Evolutionary conservation across 768 basidiomycete species (phyloP).

Genomic region (Pisolithus sp.): DNA sequence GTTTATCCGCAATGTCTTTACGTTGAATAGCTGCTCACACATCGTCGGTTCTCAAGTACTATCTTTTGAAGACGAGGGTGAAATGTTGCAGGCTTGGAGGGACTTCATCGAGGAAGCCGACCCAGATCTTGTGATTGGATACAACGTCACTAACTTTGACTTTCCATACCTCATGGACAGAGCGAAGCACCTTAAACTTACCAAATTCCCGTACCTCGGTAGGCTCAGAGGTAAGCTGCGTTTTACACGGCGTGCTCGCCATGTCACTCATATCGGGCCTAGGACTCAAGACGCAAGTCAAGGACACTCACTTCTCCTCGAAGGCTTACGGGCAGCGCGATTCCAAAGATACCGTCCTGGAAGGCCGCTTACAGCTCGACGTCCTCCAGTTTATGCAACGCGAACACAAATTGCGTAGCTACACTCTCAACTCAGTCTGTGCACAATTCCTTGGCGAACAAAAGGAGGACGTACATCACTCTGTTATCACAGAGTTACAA

Average conservation of each 20-base stretch:
- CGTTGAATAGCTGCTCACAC: conserved; percentile 87
- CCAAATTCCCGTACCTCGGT: conserved; percentile 68
- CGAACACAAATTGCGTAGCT: conserved; percentile 94
- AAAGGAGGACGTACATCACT: conserved; percentile 98
- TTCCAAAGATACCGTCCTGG: conserved; percentile 86
- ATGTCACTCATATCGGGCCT: not conserved
- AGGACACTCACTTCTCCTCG: conserved; percentile 95
- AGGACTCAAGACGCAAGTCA: conserved; percentile 76
- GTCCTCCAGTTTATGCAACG: conserved; percentile 97
- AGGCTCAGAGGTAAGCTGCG: conserved; percentile 56
- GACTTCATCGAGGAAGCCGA: conserved; percentile 87
- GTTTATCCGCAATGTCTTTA: conserved; percentile 95
- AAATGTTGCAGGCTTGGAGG: conserved; percentile 79
- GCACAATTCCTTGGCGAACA: conserved; percentile 97
- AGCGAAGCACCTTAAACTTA: conserved; percentile 71
- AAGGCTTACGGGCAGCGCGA: conserved; percentile 97
- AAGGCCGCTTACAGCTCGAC: conserved; percentile 93
- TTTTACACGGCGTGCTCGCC: conserved; percentile 6
- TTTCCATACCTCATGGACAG: conserved; percentile 94
- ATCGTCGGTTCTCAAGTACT: conserved; percentile 98
- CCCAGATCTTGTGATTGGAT: conserved; percentile 94
- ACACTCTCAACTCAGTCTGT: conserved; percentile 96
- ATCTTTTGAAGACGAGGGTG: conserved; percentile 66
- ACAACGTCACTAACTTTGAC: conserved; percentile 93
- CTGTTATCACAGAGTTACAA: conserved; percentile 95